Conservation (phyloP, 2,329 filamentous ascomycete species). For the Penicillium sp. region DNA sequence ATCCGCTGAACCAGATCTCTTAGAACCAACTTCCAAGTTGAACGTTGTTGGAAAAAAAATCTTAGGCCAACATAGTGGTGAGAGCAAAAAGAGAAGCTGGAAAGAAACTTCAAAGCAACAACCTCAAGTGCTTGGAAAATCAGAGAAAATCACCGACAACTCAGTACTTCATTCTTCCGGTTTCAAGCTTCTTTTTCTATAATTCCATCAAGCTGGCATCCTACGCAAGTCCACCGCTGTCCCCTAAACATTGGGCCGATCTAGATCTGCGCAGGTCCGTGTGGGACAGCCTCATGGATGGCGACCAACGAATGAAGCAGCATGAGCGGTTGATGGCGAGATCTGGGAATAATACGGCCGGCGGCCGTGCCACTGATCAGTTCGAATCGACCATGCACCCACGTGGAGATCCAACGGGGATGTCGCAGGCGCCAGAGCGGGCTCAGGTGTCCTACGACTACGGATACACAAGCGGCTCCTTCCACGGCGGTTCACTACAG, state of each 20-base stretch:
- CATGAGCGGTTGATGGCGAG: conserved; percentile 65
- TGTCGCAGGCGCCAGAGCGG: conserved; percentile 37
- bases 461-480: conserved; percentile 57
- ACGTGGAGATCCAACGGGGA: conserved; percentile 36
- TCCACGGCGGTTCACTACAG: conserved; percentile 48
- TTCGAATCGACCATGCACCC: conserved; percentile 36
- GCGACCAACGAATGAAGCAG: conserved; percentile 72
- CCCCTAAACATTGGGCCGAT: conserved; percentile 62
- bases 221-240: conserved; percentile 62
- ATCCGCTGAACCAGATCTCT: not conserved
- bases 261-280: conserved; percentile 59
- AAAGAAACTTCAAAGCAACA: not conserved
- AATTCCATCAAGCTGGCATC: conserved; percentile 63
- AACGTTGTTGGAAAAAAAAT: not conserved
- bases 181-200: not conserved
- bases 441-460: conserved; percentile 47
- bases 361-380: conserved; percentile 49
- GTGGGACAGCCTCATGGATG: conserved; percentile 68
- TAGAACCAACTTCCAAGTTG: not conserved
- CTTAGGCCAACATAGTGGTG: not conserved
- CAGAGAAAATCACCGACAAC: not conserved
- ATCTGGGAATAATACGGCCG: conserved; percentile 46
- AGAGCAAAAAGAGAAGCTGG: not conserved
- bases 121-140: not conserved
- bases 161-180: no score